Evolutionary conservation across 116 monocot species (phyloP).

Genomic region (Zostera marina): DNA sequence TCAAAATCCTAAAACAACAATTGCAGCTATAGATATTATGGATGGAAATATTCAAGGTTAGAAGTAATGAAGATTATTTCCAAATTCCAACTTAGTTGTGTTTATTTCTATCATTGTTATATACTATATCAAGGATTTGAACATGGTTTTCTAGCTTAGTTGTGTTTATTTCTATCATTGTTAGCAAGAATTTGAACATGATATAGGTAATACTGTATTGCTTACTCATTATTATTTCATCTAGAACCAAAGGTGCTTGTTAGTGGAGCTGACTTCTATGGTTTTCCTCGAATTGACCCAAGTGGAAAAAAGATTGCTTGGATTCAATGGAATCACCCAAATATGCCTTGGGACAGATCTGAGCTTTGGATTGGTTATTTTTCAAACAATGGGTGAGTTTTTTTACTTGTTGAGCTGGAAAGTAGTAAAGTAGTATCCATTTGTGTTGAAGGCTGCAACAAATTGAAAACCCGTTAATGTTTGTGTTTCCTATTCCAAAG

Average conservation of each 20-base stretch:
- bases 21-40: constrained; percentile 33
- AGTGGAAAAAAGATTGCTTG: constrained; percentile 66
- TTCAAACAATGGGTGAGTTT: constrained; percentile 63
- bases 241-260: constrained; percentile 65
- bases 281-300: constrained; percentile 67
- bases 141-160: not conserved
- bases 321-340: constrained; percentile 93
- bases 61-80: not conserved
- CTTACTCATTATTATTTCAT: not conserved
- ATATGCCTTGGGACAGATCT: constrained; percentile 92
- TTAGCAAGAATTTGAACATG: not conserved
- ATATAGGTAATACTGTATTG: not conserved
- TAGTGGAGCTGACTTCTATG: constrained; percentile 82
- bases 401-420: constrained; percentile 2
- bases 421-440: constrained; percentile 1
- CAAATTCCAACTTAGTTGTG: not conserved
- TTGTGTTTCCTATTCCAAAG: not conserved
- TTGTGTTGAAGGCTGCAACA: not conserved
- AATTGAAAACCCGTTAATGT: not conserved
- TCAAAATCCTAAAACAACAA: constrained; percentile 58
- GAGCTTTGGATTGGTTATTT: constrained; percentile 96
- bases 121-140: not conserved
- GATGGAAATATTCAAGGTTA: constrained; percentile 46
- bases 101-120: not conserved
- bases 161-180: not conserved